Base-by-base conservation (phyloP, 441 rosid species). In the Macaranga tanarius region DNA sequence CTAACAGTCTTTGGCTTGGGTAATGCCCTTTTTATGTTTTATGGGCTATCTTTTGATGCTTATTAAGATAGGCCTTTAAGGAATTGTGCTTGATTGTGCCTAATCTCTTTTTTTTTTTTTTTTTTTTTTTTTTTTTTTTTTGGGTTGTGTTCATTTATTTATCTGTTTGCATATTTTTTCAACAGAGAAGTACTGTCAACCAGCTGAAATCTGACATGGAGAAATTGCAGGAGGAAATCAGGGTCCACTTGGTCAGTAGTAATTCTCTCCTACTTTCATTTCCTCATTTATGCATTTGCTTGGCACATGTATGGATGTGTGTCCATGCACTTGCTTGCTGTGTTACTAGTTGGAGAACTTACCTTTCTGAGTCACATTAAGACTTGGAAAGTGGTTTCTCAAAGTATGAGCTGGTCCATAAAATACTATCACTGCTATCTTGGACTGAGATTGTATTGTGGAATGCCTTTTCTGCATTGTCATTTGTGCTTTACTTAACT, bases 131-230 rank as follows among this genome's bases (percentile, higher is more conserved):
- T 17, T 6, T 48, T 19, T 65, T 38, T 69, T 2, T 5, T 51
- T 52, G 34, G 34, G 34, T 31, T 31, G 34, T 5, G 38, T 34
- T 34, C 38, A 34, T 34, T 34, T 42, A 17, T 54, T 44, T 26
- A 17, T 28, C 50, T 20, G 23, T 31, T 65, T 38, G 25, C n/a
- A 15, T 60, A 8, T 40, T 61, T n/a, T 3, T 69, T 61, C 45
- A 56, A 78, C 88, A 92, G 99, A 88, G 99, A 89, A 82, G 89
- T 79, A 80, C 82, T 84, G 93, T 93, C 82, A 90, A 93, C 88
- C 95, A 89, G 84, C 88, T 95, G 62, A 95, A 95, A 78, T 90
- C 84, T 71, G 97, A 95, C 73, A 89, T 91, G 92, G 97, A 86
- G 79, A 82, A 74, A 74, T 86, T 95, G 77, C 92, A 88, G 58